Conservation (phyloP, 2,329 filamentous ascomycete species). For the Xylaria digitata region DNA sequence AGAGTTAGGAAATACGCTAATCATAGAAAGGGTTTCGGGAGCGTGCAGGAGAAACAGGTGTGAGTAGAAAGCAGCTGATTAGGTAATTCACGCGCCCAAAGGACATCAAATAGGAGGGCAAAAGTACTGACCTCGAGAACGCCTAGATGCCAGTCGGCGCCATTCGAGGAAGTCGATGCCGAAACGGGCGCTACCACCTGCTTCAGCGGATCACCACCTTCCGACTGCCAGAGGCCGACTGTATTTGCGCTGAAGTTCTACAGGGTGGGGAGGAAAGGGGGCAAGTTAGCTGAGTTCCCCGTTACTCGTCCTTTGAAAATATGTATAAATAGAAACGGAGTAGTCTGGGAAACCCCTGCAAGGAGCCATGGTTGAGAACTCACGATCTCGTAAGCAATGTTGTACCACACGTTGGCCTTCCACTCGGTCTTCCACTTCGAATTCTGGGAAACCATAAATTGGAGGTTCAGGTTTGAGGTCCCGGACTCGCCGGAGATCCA, state of each 20-base stretch:
- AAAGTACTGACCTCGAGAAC: conserved; percentile 62
- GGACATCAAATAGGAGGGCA: neutral
- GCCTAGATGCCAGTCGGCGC: conserved; percentile 78
- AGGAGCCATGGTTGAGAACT: conserved; percentile 7
- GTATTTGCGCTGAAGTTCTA: conserved; percentile 68
- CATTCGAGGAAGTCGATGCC: conserved; percentile 71
- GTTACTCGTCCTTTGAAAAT: neutral
- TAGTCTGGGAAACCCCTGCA: neutral
- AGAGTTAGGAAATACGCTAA: neutral
- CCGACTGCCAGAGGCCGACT: conserved; percentile 78
- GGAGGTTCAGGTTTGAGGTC: conserved; percentile 64
- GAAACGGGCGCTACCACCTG: conserved; percentile 70
- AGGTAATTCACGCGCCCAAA: no score
- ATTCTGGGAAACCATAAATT: conserved; percentile 72
- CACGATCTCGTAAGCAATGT: conserved; percentile 76
- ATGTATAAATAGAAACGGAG: neutral
- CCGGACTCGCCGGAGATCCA: conserved; percentile 64
- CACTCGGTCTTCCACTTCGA: conserved; percentile 73
- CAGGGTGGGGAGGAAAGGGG: neutral
- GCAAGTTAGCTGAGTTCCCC: neutral
- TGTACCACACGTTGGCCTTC: conserved; percentile 75
- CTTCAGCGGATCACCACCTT: conserved; percentile 67
- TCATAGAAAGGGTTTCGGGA: neutral
- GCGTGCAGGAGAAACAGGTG: neutral
- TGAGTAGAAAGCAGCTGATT: neutral